Evolutionary conservation across 306 rosid species (phyloP).

Genomic region (Coriaria nepalensis): DNA sequence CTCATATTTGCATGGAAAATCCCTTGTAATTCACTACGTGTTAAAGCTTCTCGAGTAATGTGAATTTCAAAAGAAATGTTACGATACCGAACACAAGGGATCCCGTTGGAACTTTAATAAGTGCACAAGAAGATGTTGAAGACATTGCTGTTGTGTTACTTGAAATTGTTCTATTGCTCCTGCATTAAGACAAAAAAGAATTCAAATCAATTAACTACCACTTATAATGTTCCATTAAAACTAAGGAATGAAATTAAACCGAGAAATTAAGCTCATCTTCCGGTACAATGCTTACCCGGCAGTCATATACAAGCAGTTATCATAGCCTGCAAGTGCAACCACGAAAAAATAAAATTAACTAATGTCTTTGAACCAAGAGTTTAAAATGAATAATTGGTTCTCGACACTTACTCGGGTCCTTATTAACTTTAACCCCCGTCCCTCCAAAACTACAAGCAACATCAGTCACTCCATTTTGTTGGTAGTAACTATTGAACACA

Average conservation of each 20-base stretch:
- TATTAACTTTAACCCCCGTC: slow-evolving; percentile 60
- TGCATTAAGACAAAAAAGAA: slow-evolving; percentile 13
- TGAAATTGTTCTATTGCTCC: slow-evolving; percentile 52
- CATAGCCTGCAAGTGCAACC: slow-evolving; percentile 55
- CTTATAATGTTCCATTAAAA: slow-evolving; percentile 3
- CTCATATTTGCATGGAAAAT: too few relatives aligned
- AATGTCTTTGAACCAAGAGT: not conserved
- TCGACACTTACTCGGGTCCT: slow-evolving; percentile 74
- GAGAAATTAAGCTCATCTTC: not conserved
- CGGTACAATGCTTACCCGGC: slow-evolving; percentile 46
- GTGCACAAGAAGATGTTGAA: slow-evolving; percentile 39
- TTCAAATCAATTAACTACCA: slow-evolving; percentile 11
- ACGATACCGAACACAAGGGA: slow-evolving; percentile 23
- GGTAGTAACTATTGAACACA: slow-evolving; percentile 82
- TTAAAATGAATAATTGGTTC: not conserved
- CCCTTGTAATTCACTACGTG: too few relatives aligned
- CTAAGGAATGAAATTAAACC: not conserved
- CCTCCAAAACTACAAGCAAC: slow-evolving; percentile 94
- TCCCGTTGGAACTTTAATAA: slow-evolving; percentile 17
- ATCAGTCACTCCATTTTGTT: slow-evolving; percentile 88
- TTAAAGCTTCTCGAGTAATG: not conserved
- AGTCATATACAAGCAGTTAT: slow-evolving; percentile 64
- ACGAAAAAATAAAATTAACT: slow-evolving; percentile 6
- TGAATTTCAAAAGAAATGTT: slow-evolving; percentile 18
- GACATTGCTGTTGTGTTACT: slow-evolving; percentile 61